Base-by-base conservation (phyloP, 495 filamentous ascomycete genomes). In the Talaromyces liani region DNA sequence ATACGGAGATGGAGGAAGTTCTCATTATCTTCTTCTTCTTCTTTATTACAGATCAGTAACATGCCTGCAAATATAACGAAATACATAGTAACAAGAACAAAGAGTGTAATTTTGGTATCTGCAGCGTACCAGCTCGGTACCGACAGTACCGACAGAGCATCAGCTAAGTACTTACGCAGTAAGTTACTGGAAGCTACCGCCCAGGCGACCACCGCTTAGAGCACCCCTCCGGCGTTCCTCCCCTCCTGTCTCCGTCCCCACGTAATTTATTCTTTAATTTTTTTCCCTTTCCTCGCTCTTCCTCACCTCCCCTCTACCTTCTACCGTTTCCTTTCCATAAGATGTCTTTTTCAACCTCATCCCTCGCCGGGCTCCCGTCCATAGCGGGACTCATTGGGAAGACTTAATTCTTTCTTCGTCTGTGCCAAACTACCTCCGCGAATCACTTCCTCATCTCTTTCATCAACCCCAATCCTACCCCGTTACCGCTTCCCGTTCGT, bases 311-410 rank as follows among this genome's bases (percentile, higher is more conserved):
- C 62, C 69, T 70, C 70, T 67, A 71, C 66, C 39, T 18, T 72
- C 62, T 63, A 62, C 36, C 59, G 67, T 67, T 69, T 56, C 53
- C 58, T 63, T 18, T 56, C 47, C 65, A 66, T 70, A 78, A 63
- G 70, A 79, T 80, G 76, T 72, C 72, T 74, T 57, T 69, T 75
- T 70, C 53, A 65, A 72, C 68, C 67, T 63, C 61, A 61, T 69
- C 67, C 66, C 68, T 66, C 64, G 70, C 66, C 63, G 69, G 67
- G 67, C 70, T 72, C 72, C 75, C 76, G 71, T 75, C 75, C 69
- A 65, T 61, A 56, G 66, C 72, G 75, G 78, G 75, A 73, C 71
- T 80, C 70, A 79, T 75, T 70, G 75, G 75, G 72, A 70, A 77
- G 66, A 79, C 75, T 69, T 77, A 69, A 71, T 65, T 31, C 25